Evolutionary conservation across 208 protist species (phyloP).

Genomic region (Leishmania braziliensis): DNA sequence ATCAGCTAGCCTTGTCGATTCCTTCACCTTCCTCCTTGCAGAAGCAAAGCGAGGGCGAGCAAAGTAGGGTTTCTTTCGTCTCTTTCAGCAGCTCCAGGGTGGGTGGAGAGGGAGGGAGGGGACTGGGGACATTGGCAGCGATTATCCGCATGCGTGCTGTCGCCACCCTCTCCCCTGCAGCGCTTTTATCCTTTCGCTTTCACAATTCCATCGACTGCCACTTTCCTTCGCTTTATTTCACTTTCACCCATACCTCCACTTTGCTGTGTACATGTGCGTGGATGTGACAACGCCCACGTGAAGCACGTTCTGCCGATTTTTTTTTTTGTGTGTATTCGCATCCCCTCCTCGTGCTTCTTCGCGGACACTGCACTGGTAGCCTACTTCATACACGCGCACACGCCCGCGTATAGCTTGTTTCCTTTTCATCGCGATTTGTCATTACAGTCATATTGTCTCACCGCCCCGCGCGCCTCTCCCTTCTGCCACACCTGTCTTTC

Average conservation of each 20-base stretch:
- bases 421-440: not conserved
- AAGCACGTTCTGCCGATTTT: not conserved
- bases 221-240: too few species aligned
- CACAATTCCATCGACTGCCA: not conserved
- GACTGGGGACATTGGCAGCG: not conserved
- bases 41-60: not conserved
- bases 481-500: not conserved
- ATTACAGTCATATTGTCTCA: not conserved
- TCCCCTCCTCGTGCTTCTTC: not conserved
- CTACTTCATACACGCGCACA: not conserved
- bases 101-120: not conserved
- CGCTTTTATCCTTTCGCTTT: not conserved
- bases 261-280: not conserved
- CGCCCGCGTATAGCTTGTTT: not conserved
- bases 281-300: not conserved
- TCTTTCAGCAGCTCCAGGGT: not conserved
- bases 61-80: not conserved
- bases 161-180: not conserved
- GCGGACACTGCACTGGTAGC: not conserved
- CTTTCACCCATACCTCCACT: not conserved
- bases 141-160: not conserved
- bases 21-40: not conserved
- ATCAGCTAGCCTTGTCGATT: not conserved
- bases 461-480: not conserved
- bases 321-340: not conserved